Conservation (phyloP, 345 rosid genomes). For the Syzygium jambos region DNA sequence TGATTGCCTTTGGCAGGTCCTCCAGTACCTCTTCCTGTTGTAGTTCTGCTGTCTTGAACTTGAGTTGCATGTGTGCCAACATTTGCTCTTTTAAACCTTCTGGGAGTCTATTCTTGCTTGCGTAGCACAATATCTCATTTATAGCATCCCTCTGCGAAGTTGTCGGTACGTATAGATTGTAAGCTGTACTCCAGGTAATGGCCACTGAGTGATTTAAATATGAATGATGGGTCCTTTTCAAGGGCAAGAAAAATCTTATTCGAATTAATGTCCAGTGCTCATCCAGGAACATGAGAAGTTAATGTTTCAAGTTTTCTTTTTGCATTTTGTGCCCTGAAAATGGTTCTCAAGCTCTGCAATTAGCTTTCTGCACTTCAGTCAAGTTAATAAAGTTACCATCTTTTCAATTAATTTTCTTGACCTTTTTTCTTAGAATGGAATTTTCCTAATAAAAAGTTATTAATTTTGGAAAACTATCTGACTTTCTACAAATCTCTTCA, state of each 20-base stretch:
- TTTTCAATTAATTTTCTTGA: neutral
- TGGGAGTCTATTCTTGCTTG: constrained; percentile 77
- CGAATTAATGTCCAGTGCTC: neutral
- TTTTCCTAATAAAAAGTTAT: neutral
- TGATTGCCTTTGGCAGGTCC: constrained; percentile 82
- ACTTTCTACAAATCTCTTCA: neutral
- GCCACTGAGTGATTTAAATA: neutral
- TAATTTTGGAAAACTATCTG: neutral
- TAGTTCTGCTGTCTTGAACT: constrained; percentile 77
- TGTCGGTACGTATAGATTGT: neutral
- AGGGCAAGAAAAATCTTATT: neutral
- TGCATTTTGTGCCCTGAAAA: neutral
- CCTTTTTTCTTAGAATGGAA: neutral
- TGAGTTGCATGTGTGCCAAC: constrained; percentile 89
- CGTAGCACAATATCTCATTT: constrained; percentile 63
- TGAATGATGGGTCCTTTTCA: neutral
- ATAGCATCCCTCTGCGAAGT: constrained; percentile 64
- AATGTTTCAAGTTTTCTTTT: neutral
- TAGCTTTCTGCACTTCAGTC: neutral
- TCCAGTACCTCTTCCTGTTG: constrained; percentile 82
- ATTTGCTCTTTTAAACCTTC: constrained; percentile 81
- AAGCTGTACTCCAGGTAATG: neutral
- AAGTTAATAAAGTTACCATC: neutral
- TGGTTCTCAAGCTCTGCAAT: neutral
- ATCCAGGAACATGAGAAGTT: neutral